A percentile compares a stretch with the other conserved stretches of the same genome.
Conservation (phyloP, 2,329 filamentous ascomycete species). For the Apiospora koreana region DNA sequence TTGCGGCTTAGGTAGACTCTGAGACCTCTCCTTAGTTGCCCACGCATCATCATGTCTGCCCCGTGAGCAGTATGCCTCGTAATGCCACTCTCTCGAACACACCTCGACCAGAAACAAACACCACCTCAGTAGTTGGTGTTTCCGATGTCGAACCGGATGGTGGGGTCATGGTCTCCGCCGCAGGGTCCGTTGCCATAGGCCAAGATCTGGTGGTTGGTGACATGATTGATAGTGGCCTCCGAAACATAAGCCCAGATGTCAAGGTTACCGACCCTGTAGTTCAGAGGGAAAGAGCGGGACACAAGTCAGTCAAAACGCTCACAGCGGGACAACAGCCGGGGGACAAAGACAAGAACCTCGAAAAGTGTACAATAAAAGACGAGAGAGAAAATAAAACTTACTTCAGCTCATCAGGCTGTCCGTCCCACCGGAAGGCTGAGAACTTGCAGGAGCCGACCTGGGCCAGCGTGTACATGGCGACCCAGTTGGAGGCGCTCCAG, state of each 20-base stretch:
- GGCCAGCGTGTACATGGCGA: not conserved
- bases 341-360: not conserved
- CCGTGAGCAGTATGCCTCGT: no score
- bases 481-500: not conserved
- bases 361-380: not conserved
- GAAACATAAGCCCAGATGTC: not conserved
- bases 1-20: no score
- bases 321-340: not conserved
- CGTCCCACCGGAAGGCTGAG: not conserved
- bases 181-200: not conserved
- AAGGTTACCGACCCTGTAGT: slow-evolving; percentile 10
- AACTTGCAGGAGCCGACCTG: not conserved
- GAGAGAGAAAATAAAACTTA: not conserved
- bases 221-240: not conserved
- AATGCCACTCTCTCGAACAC: no score
- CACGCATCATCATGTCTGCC: no score
- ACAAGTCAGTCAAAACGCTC: not conserved
- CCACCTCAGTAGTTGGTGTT: not conserved
- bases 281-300: not conserved
- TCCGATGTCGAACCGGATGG: not conserved
- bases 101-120: no score
- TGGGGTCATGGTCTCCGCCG: not conserved
- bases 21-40: not conserved
- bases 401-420: not conserved
- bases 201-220: not conserved